Conservation (phyloP, 495 filamentous ascomycete genomes). For the Cetradonia linearis region DNA sequence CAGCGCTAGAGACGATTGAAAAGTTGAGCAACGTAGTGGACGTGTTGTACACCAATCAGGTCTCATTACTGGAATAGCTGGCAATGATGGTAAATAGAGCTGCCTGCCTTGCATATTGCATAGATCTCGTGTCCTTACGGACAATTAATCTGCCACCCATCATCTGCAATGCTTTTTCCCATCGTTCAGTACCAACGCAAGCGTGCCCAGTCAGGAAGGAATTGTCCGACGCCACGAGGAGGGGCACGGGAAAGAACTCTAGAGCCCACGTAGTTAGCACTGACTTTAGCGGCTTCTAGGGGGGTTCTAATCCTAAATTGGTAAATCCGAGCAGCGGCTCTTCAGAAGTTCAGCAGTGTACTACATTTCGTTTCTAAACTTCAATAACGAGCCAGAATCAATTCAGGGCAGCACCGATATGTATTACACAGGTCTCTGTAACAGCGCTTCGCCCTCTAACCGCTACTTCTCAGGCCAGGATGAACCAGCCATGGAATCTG, state of each 20-base stretch:
- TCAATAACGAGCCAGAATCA: too few species aligned
- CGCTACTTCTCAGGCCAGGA: too few species aligned
- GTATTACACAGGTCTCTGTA: too few species aligned
- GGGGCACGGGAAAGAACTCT: background rate
- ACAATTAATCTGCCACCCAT: background rate
- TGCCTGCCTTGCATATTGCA: background rate
- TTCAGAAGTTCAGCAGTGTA: too few species aligned
- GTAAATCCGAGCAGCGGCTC: too few species aligned
- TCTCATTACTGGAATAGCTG: conserved; percentile 79
- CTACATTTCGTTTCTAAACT: too few species aligned
- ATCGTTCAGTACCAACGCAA: background rate
- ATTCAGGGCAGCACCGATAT: too few species aligned
- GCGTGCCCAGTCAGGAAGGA: conserved; percentile 1
- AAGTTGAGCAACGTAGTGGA: conserved; percentile 97
- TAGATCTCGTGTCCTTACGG: background rate
- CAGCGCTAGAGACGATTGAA: conserved; percentile 88
- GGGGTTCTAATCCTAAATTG: background rate
- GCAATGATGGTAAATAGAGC: background rate
- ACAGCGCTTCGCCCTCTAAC: too few species aligned
- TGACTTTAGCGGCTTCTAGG: too few species aligned
- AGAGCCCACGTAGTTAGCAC: too few species aligned
- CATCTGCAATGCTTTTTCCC: background rate
- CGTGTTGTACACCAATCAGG: conserved; percentile 94
- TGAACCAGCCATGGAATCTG: background rate
- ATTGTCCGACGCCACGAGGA: conserved; percentile 5